phyloP scores from a whole-genome alignment of 2,329 filamentous ascomycete genomes.

The Fusarium fujikuroi region DNA sequence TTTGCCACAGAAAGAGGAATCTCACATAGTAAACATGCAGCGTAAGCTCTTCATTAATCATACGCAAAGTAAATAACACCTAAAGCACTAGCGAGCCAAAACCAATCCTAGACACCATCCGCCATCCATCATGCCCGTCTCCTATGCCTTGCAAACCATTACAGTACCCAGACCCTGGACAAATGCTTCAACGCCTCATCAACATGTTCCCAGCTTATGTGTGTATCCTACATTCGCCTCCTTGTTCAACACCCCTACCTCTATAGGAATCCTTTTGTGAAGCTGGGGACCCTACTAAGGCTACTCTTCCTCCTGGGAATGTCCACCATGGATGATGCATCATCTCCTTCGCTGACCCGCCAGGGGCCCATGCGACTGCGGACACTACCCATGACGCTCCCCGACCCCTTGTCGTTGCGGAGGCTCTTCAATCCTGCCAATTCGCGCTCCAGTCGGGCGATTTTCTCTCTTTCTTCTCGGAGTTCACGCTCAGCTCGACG shows the following conservation, averaged over 20 bases:
- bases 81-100: constrained; percentile 23
- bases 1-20: not conserved
- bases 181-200: constrained; percentile 42
- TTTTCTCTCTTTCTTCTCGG: constrained; percentile 87
- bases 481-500: constrained; percentile 91
- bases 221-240: constrained; percentile 21
- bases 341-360: constrained; percentile 54
- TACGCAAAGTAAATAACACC: constrained; percentile 38
- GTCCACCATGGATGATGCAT: constrained; percentile 56
- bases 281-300: constrained; percentile 70
- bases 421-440: constrained; percentile 85
- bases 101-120: constrained; percentile 25
- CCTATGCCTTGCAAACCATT: constrained; percentile 18
- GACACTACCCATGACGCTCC: constrained; percentile 59
- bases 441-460: constrained; percentile 84
- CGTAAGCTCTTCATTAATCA: constrained; percentile 35
- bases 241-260: not conserved
- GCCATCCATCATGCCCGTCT: constrained; percentile 18
- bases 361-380: constrained; percentile 50
- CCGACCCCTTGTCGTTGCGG: constrained; percentile 68
- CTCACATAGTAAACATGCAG: not conserved
- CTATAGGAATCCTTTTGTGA: constrained; percentile 83
- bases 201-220: constrained; percentile 28
- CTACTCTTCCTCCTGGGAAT: constrained; percentile 74
- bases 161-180: constrained; percentile 29